Evolutionary conservation across 208 protist species (phyloP).

Genomic region (Wallacemonas sp.): DNA sequence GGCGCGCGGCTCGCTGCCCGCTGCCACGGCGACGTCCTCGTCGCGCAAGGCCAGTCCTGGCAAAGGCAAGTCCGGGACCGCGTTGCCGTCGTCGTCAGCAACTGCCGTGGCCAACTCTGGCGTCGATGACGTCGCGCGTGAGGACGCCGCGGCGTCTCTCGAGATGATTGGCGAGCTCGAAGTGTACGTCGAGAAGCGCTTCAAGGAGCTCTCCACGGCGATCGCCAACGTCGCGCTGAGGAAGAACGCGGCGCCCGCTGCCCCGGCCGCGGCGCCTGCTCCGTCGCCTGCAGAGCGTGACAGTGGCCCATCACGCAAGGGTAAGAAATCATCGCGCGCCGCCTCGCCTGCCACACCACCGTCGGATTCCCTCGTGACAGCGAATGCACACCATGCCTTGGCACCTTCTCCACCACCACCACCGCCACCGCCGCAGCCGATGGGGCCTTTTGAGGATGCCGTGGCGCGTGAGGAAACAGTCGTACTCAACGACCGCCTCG

Average conservation of each 20-base stretch:
- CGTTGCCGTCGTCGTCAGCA: not conserved
- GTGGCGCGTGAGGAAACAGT: conserved; percentile 54
- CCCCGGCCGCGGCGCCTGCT: not conserved
- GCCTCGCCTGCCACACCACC: not conserved
- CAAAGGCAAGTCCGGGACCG: not conserved
- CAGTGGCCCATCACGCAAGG: not conserved
- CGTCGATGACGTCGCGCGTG: conserved; percentile 75
- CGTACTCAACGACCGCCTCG: conserved; percentile 46
- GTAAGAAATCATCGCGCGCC: not conserved
- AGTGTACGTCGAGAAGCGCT: conserved; percentile 54
- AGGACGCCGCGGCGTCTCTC: conserved; percentile 70
- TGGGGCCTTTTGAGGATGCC: conserved; percentile 24
- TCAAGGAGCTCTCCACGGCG: conserved; percentile 57
- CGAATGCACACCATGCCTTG: not conserved
- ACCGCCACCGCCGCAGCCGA: not conserved
- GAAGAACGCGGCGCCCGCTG: conserved; percentile 6
- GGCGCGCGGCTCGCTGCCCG: conserved; percentile 10
- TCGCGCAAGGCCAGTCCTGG: conserved; percentile 6
- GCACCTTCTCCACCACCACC: conserved; percentile 2
- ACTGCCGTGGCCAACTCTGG: not conserved
- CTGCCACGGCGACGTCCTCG: conserved; percentile 8
- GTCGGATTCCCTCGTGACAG: not conserved
- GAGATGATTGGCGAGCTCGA: conserved; percentile 70
- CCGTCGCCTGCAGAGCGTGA: not conserved
- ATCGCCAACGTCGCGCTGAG: conserved; percentile 45